Evolutionary conservation across 768 basidiomycete genomes (phyloP).

Genomic region (Hydnum rufescens): DNA sequence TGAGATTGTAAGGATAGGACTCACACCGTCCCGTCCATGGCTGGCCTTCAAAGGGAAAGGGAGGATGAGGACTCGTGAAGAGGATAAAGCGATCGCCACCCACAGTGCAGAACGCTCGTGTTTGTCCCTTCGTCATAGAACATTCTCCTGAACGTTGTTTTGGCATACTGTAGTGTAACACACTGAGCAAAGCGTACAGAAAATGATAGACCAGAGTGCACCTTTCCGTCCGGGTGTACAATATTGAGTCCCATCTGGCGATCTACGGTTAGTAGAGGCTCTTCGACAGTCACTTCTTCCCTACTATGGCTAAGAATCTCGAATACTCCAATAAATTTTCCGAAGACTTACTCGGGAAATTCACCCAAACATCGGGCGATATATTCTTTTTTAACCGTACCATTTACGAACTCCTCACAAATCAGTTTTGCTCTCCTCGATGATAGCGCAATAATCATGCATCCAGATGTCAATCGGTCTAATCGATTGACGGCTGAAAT

Average conservation of each 20-base stretch:
- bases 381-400: conserved; percentile 79
- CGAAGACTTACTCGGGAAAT: conserved; percentile 47
- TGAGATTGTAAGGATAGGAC: conserved; percentile 16
- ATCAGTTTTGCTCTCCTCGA: conserved; percentile 28
- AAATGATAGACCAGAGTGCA: conserved; percentile 15
- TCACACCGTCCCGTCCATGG: conserved; percentile 85
- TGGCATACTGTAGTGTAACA: conserved; percentile 39
- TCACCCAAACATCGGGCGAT: conserved; percentile 69
- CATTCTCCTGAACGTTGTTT: conserved; percentile 71
- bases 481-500: conserved; percentile 77
- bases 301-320: conserved; percentile 21
- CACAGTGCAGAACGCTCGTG: conserved; percentile 77
- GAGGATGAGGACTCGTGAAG: neutral
- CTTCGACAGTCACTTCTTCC: conserved; percentile 61
- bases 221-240: conserved; percentile 89
- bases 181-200: neutral
- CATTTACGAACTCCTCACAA: conserved; percentile 52
- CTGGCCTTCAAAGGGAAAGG: conserved; percentile 30
- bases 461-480: conserved; percentile 82
- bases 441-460: conserved; percentile 77
- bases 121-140: conserved; percentile 63
- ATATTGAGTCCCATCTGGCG: conserved; percentile 94
- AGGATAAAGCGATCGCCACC: conserved; percentile 9
- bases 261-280: conserved; percentile 80
- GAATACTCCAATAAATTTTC: neutral